Evolutionary conservation across 306 rosid genomes (phyloP).

Genomic region (Dicorynia guianensis): DNA sequence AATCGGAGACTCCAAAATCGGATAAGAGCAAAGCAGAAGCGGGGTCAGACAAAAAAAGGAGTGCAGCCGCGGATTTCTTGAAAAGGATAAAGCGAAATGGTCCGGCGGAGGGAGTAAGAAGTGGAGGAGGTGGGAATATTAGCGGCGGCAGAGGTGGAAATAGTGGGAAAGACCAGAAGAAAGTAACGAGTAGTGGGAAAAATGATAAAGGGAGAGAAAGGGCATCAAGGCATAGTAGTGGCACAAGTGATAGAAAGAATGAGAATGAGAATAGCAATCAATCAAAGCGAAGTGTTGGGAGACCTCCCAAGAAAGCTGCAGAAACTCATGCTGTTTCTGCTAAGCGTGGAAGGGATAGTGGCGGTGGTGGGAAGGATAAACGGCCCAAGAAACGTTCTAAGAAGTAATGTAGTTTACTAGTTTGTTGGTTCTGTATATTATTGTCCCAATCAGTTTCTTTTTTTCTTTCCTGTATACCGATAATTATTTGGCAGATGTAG

Average conservation of each 20-base stretch:
- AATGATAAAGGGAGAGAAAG: conserved; percentile 65
- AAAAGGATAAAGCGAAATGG: conserved; percentile 78
- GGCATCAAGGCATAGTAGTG: conserved; percentile 46
- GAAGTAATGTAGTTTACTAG: conserved; percentile 50
- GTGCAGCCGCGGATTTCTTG: conserved; percentile 82
- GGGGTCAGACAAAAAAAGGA: conserved; percentile 62
- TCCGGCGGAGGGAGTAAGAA: conserved; percentile 47
- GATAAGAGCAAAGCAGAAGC: conserved; percentile 51
- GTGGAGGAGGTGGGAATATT: conserved; percentile 39
- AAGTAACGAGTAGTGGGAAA: conserved; percentile 42
- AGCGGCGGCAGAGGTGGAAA: conserved; percentile 42
- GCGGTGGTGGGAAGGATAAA: conserved; percentile 57
- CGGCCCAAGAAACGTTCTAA: conserved; percentile 68
- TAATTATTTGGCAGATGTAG: conserved; percentile 50
- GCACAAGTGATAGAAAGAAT: conserved; percentile 53
- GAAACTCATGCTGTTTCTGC: conserved; percentile 46
- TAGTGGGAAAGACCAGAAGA: conserved; percentile 63
- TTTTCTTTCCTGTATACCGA: conserved; percentile 33
- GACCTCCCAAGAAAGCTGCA: conserved; percentile 74
- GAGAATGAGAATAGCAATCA: conserved; percentile 60
- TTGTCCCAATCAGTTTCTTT: conserved; percentile 36
- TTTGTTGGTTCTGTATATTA: conserved; percentile 29
- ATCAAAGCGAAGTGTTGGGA: conserved; percentile 77
- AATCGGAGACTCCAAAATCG: conserved; percentile 45
- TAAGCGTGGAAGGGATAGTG: conserved; percentile 75